Evolutionary conservation across 1,139 yeast genomes (phyloP), one percentile per base, ranked within the genome.

Genomic region (Geotrichum australiense): DNA sequence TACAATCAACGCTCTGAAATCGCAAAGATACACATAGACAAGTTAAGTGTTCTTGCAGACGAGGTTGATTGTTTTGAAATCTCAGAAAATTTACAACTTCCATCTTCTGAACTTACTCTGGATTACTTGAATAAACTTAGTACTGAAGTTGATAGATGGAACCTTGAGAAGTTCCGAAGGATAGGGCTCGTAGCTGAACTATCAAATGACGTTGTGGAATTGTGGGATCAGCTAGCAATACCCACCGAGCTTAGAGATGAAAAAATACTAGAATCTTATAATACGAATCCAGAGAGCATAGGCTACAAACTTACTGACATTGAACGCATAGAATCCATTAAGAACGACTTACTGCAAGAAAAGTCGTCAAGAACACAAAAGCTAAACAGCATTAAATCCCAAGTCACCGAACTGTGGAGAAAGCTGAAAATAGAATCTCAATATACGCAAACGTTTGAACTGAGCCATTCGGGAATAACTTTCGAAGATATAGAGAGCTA

Each of bases 191-290:
- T 55, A 1, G 47, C 53, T 2, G 48, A 50, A 8, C 42, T 45
- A 16, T 55, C 62, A 1, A 31, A 50, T 12, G 49, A 48, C 6
- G 59, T 62, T 16, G 62, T 55, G 12, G 41, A 48, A 14, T 47
- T 62, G 10, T 62, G 64, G 64, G 58, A 59, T 0, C 62, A 61
- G 37, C 53, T 62, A n/a, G 66, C 62, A 2, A 57, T 63, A 1
- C 53, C 62, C 1, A 62, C 59, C 41, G 47, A 50, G 2, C 53
- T 55, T 7, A 50, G 58, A 19, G 64, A 62, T 38, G 28, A 52
- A 5, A 38, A 39, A 5, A 54, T 59, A 19, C 40, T 61, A 33
- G 37, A 47, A 2, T 37, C 47, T 27, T 56, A 53, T 39, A 51
- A 55, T 33, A 46, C 50, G 2, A 42, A 45, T 10, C 61, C 64